Evolutionary conservation across 1,139 yeast species (phyloP).

Genomic region (Wickerhamomyces sp.): DNA sequence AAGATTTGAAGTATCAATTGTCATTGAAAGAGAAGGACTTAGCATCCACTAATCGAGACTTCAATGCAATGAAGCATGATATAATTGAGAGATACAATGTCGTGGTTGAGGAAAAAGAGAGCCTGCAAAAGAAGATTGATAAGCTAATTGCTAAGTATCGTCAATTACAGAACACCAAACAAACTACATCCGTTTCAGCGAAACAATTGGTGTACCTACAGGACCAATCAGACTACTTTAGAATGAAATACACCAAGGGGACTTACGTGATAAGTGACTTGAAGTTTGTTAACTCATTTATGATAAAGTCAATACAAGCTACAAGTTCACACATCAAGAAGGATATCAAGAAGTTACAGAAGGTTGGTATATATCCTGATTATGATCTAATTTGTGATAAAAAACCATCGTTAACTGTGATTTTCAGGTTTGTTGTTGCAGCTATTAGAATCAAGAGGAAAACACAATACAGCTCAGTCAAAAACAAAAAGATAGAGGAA

Average conservation of each 20-base stretch:
- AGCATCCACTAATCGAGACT: constrained; percentile 16
- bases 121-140: constrained; percentile 18
- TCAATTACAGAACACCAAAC: constrained; percentile 13
- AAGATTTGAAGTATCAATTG: constrained; percentile 12
- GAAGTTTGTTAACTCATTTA: constrained; percentile 45
- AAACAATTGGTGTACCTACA: constrained; percentile 11
- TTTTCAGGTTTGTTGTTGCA: constrained; percentile 54
- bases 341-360: constrained; percentile 40
- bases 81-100: constrained; percentile 22
- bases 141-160: constrained; percentile 15
- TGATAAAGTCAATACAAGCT: constrained; percentile 41
- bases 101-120: constrained; percentile 18
- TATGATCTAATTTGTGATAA: constrained; percentile 26
- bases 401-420: constrained; percentile 32
- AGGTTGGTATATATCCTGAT: constrained; percentile 50
- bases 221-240: constrained; percentile 21
- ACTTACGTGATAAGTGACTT: constrained; percentile 40
- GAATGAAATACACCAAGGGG: constrained; percentile 23
- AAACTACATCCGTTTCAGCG: constrained; percentile 1
- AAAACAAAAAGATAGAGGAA: constrained; percentile 15
- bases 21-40: constrained; percentile 13
- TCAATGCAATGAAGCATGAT: constrained; percentile 27
- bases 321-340: constrained; percentile 36
- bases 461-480: constrained; percentile 14
- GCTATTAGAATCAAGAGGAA: constrained; percentile 42